Evolutionary conservation across 2,329 filamentous ascomycete genomes (phyloP).

Genomic region (Botrytis pseudocinerea): DNA sequence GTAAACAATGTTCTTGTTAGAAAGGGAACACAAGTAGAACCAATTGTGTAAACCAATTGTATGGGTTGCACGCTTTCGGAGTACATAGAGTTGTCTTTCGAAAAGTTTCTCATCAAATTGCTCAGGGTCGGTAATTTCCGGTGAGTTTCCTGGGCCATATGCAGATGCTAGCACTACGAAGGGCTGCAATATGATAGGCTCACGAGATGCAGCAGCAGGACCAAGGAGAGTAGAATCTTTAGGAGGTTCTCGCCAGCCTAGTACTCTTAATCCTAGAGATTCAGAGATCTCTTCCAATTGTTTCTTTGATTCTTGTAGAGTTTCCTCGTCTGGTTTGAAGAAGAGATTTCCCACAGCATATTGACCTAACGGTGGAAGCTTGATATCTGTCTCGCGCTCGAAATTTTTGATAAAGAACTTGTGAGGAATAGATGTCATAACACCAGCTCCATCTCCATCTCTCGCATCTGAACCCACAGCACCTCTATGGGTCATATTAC

Average conservation of each 20-base stretch:
- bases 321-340: constrained; percentile 94
- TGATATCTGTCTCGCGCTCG: constrained; percentile 82
- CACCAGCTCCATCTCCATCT: constrained; percentile 96
- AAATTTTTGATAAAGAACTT: constrained; percentile 99
- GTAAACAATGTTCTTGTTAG: constrained; percentile 98
- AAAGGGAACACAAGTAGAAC: constrained; percentile 97
- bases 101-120: constrained; percentile 83
- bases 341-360: constrained; percentile 98
- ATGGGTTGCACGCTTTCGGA: constrained; percentile 93
- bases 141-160: constrained; percentile 79
- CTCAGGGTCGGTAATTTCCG: constrained; percentile 74
- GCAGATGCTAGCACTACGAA: constrained; percentile 86
- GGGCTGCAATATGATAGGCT: constrained; percentile 92
- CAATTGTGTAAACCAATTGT: constrained; percentile 95
- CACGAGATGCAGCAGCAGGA: constrained; percentile 87
- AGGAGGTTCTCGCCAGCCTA: constrained; percentile 96
- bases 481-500: constrained; percentile 99
- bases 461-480: constrained; percentile 96
- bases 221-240: constrained; percentile 91
- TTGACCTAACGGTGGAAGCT: constrained; percentile 83
- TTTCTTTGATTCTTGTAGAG: constrained; percentile 83
- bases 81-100: constrained; percentile 89
- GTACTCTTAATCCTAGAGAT: constrained; percentile 80
- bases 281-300: constrained; percentile 94
- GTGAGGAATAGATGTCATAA: constrained; percentile 99